phyloP scores from a whole-genome alignment of 2,329 filamentous ascomycete species.

The Thielaviopsis ethacetica region DNA sequence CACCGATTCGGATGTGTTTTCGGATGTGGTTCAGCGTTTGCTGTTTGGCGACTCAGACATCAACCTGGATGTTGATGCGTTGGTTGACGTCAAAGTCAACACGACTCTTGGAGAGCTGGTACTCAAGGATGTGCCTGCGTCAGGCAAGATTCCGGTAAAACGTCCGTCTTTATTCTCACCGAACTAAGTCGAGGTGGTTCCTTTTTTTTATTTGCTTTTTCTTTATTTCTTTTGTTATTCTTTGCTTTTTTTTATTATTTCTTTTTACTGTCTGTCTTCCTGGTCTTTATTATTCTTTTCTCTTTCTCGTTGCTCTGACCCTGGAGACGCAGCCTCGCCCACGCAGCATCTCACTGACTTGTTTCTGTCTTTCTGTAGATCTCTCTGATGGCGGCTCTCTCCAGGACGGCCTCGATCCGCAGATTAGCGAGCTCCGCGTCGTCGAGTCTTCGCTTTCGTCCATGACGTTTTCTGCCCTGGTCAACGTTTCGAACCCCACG shows the following conservation, averaged over 20 bases:
- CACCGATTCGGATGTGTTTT: constrained; percentile 63
- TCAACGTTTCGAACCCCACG: constrained; percentile 85
- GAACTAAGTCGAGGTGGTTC: not conserved
- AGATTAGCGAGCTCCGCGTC: constrained; percentile 55
- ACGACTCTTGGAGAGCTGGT: constrained; percentile 70
- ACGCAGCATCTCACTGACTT: not conserved
- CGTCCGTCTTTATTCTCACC: constrained; percentile 54
- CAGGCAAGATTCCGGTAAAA: constrained; percentile 80
- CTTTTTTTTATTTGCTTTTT: not conserved
- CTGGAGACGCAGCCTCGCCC: constrained; percentile 36
- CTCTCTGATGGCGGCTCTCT: constrained; percentile 24
- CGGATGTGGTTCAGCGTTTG: constrained; percentile 63
- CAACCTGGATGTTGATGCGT: constrained; percentile 57
- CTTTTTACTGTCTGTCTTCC: constrained; percentile 1
- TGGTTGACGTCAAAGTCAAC: constrained; percentile 66
- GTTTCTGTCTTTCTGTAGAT: constrained; percentile 6
- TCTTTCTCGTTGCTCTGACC: constrained; percentile 34
- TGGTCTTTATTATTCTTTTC: not conserved
- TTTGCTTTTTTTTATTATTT: not conserved
- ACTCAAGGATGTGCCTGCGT: constrained; percentile 68
- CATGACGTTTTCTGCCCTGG: constrained; percentile 50
- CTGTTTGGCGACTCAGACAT: constrained; percentile 58
- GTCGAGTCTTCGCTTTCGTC: constrained; percentile 55
- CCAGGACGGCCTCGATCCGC: constrained; percentile 32
- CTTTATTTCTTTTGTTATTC: constrained; percentile 4